These are phyloP conservation scores for Aspergillus sojae DNA, from an alignment of 2,329 filamentous ascomycete species.

Conservation along the genomic window DNA sequence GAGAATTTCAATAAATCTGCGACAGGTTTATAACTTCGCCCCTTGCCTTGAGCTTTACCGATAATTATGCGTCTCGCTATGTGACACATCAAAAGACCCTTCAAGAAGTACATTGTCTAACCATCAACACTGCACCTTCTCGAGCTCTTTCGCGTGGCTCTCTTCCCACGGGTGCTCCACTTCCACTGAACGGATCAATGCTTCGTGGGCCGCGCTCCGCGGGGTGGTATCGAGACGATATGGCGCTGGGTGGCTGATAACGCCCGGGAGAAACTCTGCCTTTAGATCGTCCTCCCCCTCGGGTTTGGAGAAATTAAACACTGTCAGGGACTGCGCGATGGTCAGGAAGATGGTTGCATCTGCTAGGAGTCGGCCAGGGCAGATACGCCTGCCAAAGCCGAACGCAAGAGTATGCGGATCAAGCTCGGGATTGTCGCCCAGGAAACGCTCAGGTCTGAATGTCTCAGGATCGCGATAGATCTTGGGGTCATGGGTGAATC, in stretches of 20 bases:
- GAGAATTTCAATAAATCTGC: no score
- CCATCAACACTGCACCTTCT: neutral
- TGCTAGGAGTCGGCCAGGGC: constrained; percentile 46
- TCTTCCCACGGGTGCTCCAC: constrained; percentile 15
- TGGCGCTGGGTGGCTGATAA: constrained; percentile 41
- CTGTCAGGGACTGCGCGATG: constrained; percentile 49
- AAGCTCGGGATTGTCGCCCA: constrained; percentile 37
- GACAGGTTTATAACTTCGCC: no score
- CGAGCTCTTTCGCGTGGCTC: constrained; percentile 37
- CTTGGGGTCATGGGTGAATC: constrained; percentile 42
- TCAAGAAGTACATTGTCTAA: neutral
- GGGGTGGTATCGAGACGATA: constrained; percentile 23
- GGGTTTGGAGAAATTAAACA: constrained; percentile 47
- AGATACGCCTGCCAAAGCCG: constrained; percentile 48
- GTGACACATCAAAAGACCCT: no score
- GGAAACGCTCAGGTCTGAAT: constrained; percentile 50
- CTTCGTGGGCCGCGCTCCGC: constrained; percentile 4
- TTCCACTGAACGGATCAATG: constrained; percentile 5
- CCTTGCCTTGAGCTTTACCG: no score
- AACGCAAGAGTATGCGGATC: constrained; percentile 37
- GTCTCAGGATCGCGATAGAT: constrained; percentile 38
- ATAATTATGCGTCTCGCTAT: no score
- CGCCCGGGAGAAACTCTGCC: constrained; percentile 39
- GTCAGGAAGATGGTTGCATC: constrained; percentile 46
- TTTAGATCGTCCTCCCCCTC: constrained; percentile 35